Evolutionary conservation across 2,329 filamentous ascomycete species (phyloP).

Genomic region (Ophiobolus disseminans): DNA sequence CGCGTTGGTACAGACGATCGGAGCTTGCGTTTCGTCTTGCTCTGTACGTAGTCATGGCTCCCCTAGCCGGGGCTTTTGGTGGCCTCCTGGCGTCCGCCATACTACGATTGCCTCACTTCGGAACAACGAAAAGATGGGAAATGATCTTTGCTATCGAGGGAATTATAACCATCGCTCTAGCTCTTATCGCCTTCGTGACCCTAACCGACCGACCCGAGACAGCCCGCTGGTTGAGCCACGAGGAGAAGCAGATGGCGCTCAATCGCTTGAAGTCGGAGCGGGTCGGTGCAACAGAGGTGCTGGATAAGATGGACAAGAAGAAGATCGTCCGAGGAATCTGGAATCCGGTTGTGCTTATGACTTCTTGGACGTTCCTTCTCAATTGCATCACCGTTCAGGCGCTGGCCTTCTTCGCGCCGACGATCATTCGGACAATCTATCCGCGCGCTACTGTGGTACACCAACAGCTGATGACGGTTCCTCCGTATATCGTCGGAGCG

Average conservation of each 20-base stretch:
- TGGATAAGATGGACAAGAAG: constrained; percentile 65
- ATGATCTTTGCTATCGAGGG: constrained; percentile 75
- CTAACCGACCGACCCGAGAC: constrained; percentile 72
- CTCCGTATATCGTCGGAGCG: neutral
- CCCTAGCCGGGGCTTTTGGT: constrained; percentile 72
- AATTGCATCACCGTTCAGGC: constrained; percentile 73
- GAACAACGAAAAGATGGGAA: constrained; percentile 63
- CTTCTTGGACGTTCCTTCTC: constrained; percentile 64
- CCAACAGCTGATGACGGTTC: constrained; percentile 61
- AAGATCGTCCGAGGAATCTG: constrained; percentile 67
- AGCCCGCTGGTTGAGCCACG: constrained; percentile 66
- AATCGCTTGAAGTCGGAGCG: constrained; percentile 71
- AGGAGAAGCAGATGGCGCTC: constrained; percentile 69
- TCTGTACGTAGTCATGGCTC: constrained; percentile 71
- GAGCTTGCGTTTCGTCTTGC: constrained; percentile 70
- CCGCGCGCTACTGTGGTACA: constrained; percentile 60
- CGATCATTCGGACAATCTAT: constrained; percentile 72
- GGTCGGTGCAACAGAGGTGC: constrained; percentile 63
- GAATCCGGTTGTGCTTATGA: constrained; percentile 65
- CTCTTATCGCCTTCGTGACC: constrained; percentile 64
- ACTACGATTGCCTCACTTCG: constrained; percentile 64
- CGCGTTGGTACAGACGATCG: constrained; percentile 72
- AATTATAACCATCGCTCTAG: constrained; percentile 64
- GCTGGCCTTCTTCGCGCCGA: constrained; percentile 71
- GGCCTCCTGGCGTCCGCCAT: constrained; percentile 67